Evolutionary conservation across 2,329 filamentous ascomycete genomes (phyloP), one percentile per base, ranked within the genome.

Genomic region (Xylaria sp.): DNA sequence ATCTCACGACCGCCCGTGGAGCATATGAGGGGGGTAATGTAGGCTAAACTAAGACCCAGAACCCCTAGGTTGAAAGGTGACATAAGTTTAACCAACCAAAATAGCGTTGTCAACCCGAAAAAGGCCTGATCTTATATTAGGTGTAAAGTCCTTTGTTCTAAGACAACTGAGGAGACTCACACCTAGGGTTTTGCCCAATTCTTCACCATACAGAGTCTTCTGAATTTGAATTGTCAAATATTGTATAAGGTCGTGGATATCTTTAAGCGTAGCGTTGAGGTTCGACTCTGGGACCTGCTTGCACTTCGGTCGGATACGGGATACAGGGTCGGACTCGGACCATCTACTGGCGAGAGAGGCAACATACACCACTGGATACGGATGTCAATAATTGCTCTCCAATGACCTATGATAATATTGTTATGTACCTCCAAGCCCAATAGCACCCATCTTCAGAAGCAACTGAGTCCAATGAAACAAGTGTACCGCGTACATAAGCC

Each of bases 161-260:
- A 55, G 39, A 20, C 3, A 28, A 34, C 7, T 13, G 23, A 10
- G 6, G 46, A 48, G 15, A 60, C 60, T 58, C 37, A 68, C 66
- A 25, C 54, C 55, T 15, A 64, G 37, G 12, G 66, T 60, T 52
- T 58, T 60, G 18, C 28, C 9, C 18, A 64, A n/a, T 5, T 68
- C 34, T 48, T 63, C 66, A 1, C 60, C 60, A 31, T 63, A 64
- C 2, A 68, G 31, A 13, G 55, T 60, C 39, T 54, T 63, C 50
- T 68, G 66, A 6, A 10, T 23, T 41, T 68, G 41, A 20, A 68
- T n/a, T 3, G 52, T 54, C 15, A 58, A 39, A 37, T 52, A 68
- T 31, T 68, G 66, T 7, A 64, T 39, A 48, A 68, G 48, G 15
- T 68, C 66, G 18, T 68, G 66, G 9, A 68, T 41, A 20, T 68